phyloP scores from a whole-genome alignment of 140 eudicot species.

The Senecio squalidus region DNA sequence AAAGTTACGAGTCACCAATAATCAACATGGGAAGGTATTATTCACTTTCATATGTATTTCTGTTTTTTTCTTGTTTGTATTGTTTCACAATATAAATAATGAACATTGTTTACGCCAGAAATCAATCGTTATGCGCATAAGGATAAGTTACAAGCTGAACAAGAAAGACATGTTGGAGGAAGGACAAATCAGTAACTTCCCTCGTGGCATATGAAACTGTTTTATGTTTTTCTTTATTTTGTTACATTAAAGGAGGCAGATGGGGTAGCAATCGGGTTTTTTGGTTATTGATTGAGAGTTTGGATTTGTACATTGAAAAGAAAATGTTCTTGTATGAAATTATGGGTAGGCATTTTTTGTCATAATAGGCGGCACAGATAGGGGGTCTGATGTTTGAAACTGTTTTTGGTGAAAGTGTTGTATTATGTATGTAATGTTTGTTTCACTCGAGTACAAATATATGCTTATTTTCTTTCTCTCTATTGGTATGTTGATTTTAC shows the following conservation, averaged over 20 bases:
- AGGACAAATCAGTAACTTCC: constrained; percentile 91
- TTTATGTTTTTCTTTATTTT: constrained; percentile 5
- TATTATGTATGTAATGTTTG: constrained; percentile 17
- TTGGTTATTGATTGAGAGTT: constrained; percentile 5
- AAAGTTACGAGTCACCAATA: constrained; percentile 66
- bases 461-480: background rate
- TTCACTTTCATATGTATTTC: background rate
- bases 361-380: constrained; percentile 26
- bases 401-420: constrained; percentile 13
- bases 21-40: constrained; percentile 97
- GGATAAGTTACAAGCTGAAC: constrained; percentile 72
- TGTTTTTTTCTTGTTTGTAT: background rate
- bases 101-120: constrained; percentile 44
- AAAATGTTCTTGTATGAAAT: constrained; percentile 11
- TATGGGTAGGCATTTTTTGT: constrained; percentile 39
- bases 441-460: background rate
- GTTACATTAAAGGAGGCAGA: constrained; percentile 17
- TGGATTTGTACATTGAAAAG: constrained; percentile 47
- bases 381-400: constrained; percentile 21
- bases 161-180: constrained; percentile 75
- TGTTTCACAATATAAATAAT: background rate
- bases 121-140: constrained; percentile 81
- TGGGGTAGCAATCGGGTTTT: constrained; percentile 16
- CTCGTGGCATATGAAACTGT: constrained; percentile 57
- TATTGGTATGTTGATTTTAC: background rate